Conservation (phyloP, 192 early-diverging fungal genomes). For the Geranomyces michiganensis region DNA sequence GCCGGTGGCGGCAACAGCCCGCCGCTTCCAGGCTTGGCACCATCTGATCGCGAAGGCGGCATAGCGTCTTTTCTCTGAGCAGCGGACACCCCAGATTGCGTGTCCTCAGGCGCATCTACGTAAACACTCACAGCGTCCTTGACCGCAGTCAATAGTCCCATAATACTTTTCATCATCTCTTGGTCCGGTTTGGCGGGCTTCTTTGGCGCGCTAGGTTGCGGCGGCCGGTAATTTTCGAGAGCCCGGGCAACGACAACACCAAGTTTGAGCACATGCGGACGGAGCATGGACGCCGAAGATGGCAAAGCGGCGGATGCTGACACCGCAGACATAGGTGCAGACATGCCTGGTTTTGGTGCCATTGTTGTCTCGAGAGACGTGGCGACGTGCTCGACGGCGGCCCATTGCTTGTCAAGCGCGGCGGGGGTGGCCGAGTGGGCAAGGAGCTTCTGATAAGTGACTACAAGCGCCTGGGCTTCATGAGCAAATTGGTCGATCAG, state of each 20-base stretch:
- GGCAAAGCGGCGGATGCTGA: no score
- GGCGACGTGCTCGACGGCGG: conserved; percentile 7
- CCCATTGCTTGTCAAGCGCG: conserved; percentile 6
- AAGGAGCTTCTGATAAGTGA: conserved; percentile 11
- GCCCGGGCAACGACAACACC: neutral
- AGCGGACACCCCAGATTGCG: neutral
- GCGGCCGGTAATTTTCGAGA: neutral
- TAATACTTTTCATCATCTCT: conserved; percentile 15
- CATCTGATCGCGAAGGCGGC: neutral
- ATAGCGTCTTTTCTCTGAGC: neutral
- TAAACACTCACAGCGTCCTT: conserved; percentile 22
- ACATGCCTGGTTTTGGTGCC: neutral
- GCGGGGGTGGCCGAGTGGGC: neutral
- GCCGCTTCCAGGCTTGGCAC: neutral
- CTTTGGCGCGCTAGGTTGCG: neutral
- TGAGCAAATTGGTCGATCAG: conserved; percentile 25
- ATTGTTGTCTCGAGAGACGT: neutral
- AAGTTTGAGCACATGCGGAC: neutral
- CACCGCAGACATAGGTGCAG: no score
- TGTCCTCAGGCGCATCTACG: conserved; percentile 2
- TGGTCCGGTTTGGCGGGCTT: neutral
- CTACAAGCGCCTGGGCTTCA: conserved; percentile 18
- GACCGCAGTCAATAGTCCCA: conserved; percentile 22
- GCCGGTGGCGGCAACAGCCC: neutral
- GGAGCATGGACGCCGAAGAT: neutral